phyloP scores from a whole-genome alignment of 2,329 filamentous ascomycete genomes.

The Ophiosphaerella korrae region DNA sequence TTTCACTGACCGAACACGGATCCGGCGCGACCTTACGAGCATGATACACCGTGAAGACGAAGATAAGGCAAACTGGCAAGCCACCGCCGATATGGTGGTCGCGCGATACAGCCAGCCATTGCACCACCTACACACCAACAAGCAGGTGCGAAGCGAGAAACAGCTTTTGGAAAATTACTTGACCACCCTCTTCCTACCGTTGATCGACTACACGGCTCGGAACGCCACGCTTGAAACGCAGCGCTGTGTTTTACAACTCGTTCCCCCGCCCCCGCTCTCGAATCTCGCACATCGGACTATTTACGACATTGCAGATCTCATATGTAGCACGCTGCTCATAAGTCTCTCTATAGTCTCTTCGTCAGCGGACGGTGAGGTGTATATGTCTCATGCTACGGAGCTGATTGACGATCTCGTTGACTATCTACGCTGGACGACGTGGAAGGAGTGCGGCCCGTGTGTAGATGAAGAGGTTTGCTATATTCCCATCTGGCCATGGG shows the following conservation, averaged over 20 bases:
- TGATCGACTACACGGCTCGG: constrained; percentile 46
- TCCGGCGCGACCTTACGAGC: constrained; percentile 53
- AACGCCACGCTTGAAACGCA: constrained; percentile 49
- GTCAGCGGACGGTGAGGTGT: background rate
- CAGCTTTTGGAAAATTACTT: constrained; percentile 33
- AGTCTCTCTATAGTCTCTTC: constrained; percentile 22
- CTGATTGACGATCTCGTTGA: constrained; percentile 51
- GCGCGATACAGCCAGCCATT: constrained; percentile 65
- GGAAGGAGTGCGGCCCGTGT: constrained; percentile 64
- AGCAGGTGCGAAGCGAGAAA: constrained; percentile 19
- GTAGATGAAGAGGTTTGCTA: constrained; percentile 61
- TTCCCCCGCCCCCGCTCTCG: constrained; percentile 30
- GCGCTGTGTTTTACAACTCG: constrained; percentile 55
- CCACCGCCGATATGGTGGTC: constrained; percentile 68
- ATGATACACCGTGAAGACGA: constrained; percentile 47
- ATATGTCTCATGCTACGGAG: constrained; percentile 27
- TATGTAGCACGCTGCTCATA: constrained; percentile 44
- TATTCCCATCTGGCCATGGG: constrained; percentile 69
- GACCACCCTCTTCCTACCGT: constrained; percentile 40
- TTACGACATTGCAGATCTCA: constrained; percentile 29
- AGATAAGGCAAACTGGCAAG: constrained; percentile 65
- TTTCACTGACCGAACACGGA: constrained; percentile 39
- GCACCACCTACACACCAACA: constrained; percentile 32
- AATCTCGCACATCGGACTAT: constrained; percentile 40
- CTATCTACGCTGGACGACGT: constrained; percentile 64